A percentile compares a stretch with the other conserved stretches of the same genome.
These are phyloP conservation scores for Lodderomyces jiufengensis DNA, from an alignment of 1,139 yeast species.

Conservation along the genomic window DNA sequence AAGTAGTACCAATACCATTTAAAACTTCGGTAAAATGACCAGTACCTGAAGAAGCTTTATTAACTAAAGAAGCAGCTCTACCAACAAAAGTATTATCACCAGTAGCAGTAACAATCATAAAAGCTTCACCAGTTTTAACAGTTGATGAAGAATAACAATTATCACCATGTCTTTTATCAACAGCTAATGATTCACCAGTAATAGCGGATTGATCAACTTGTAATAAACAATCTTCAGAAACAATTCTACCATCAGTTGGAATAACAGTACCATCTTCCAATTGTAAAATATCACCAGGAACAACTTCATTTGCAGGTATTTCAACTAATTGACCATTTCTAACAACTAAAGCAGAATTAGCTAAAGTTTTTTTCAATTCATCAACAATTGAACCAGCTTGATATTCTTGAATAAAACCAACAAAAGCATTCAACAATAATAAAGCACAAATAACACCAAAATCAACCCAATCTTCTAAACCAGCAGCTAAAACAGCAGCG, in stretches of 20 bases:
- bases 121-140: constrained; percentile 95
- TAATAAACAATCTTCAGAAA: constrained; percentile 81
- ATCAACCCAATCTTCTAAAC: constrained; percentile 99
- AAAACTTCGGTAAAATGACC: constrained; percentile 98
- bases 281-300: constrained; percentile 90
- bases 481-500: constrained; percentile 96
- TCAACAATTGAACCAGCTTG: constrained; percentile 97
- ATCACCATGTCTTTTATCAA: constrained; percentile 88
- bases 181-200: constrained; percentile 98
- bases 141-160: constrained; percentile 90
- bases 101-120: constrained; percentile 92
- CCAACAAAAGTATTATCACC: constrained; percentile 94
- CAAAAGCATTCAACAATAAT: constrained; percentile 82
- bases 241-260: constrained; percentile 94
- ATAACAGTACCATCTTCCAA: constrained; percentile 93
- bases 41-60: constrained; percentile 89
- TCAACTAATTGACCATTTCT: constrained; percentile 80
- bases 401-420: constrained; percentile 96
- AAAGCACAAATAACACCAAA: constrained; percentile 96
- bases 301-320: constrained; percentile 76
- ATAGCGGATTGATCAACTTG: constrained; percentile 98
- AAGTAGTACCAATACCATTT: constrained; percentile 94
- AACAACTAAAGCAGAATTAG: constrained; percentile 81
- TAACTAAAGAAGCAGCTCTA: constrained; percentile 95
- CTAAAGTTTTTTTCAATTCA: constrained; percentile 88